A percentile compares a stretch with the other conserved stretches of the same genome.
These are phyloP conservation scores for Prototheca wickerhamii DNA, from an alignment of 163 green algal genomes.

Conservation along the genomic window DNA sequence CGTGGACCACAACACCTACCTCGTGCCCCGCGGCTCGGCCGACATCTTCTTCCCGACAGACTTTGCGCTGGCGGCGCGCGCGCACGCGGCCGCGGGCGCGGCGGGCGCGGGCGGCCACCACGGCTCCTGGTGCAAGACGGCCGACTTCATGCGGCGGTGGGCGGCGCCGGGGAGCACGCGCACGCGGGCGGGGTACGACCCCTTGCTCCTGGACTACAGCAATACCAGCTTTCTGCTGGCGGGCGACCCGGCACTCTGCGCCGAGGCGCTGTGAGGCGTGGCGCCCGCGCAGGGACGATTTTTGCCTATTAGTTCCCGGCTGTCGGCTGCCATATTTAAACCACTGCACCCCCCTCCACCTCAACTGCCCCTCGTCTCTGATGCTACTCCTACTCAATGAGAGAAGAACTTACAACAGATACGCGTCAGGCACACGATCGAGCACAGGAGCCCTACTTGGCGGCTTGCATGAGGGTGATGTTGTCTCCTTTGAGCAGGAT, in stretches of 20 bases:
- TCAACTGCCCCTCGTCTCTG: no score
- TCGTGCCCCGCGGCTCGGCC: slow-evolving; percentile 57
- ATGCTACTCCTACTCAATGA: no score
- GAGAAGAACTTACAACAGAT: no score
- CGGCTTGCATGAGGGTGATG: slow-evolving; percentile 90
- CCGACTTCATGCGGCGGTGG: slow-evolving; percentile 55
- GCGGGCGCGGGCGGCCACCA: background rate
- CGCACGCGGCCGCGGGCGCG: slow-evolving; percentile 1
- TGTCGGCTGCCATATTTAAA: no score
- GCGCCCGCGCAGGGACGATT: no score
- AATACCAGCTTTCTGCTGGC: slow-evolving; percentile 65
- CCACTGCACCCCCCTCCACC: no score
- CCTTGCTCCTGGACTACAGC: slow-evolving; percentile 67
- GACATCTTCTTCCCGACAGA: slow-evolving; percentile 95
- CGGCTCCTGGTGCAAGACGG: slow-evolving; percentile 18
- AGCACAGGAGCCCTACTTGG: slow-evolving; percentile 5
- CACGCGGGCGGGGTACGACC: slow-evolving; percentile 59
- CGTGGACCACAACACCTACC: slow-evolving; percentile 58
- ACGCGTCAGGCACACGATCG: background rate
- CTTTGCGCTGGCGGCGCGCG: slow-evolving; percentile 63
- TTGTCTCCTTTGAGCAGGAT: slow-evolving; percentile 98
- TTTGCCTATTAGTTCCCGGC: no score
- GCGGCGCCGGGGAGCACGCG: slow-evolving; percentile 31
- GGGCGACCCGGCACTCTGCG: background rate
- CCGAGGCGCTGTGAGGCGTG: background rate